Evolutionary conservation across 345 rosid species (phyloP).

Genomic region (Sisymbrium irio): DNA sequence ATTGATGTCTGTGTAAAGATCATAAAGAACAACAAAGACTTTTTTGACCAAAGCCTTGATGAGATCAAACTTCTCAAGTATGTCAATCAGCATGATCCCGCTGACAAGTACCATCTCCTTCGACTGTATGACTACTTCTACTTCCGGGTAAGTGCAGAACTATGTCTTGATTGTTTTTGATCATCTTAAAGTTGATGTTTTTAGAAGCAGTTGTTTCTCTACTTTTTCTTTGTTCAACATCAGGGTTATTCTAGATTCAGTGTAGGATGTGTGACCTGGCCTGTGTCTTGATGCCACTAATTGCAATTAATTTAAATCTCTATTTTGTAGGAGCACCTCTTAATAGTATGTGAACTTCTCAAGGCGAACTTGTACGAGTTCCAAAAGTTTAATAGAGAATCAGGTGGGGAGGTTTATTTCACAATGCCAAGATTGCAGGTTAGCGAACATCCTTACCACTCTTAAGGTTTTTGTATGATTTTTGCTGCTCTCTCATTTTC

Average conservation of each 20-base stretch:
- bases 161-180: neutral
- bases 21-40: slow-evolving; percentile 97
- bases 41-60: slow-evolving; percentile 98
- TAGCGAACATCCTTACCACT: slow-evolving; percentile 25
- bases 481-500: slow-evolving; percentile 27
- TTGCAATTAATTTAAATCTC: neutral
- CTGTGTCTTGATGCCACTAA: neutral
- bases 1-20: slow-evolving; percentile 97
- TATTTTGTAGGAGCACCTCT: slow-evolving; percentile 78
- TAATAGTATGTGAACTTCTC: slow-evolving; percentile 94
- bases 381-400: slow-evolving; percentile 94
- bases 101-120: slow-evolving; percentile 89
- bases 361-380: slow-evolving; percentile 97
- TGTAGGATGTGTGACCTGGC: neutral
- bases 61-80: slow-evolving; percentile 97
- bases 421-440: slow-evolving; percentile 99
- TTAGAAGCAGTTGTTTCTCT: neutral
- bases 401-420: slow-evolving; percentile 98
- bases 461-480: slow-evolving; percentile 14
- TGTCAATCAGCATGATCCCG: slow-evolving; percentile 97
- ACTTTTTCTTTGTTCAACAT: neutral
- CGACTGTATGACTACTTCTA: slow-evolving; percentile 94
- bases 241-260: neutral
- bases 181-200: neutral
- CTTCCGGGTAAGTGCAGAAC: slow-evolving; percentile 64